Evolutionary conservation across 176 grass and related monocot species (phyloP), one percentile per base, ranked within the genome.

Genomic region (Elaeis guineensis): DNA sequence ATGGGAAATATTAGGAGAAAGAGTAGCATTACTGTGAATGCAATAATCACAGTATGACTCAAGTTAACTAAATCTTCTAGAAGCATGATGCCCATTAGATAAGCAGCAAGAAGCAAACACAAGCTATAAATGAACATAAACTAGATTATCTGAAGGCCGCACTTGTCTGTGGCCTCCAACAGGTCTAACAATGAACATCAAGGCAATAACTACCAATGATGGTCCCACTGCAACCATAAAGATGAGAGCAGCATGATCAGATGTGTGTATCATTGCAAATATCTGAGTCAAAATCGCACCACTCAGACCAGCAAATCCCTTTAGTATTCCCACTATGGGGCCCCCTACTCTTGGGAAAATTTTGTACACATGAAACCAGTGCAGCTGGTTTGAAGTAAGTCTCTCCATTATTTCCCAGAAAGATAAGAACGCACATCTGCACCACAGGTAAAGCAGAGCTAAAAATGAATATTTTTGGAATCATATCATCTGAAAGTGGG

Each of bases 261-360:
- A 86, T 76, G 82, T 83, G 77, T 86, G 86, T 44, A 90, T 71
- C 67, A 90, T 54, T 16, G 83, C 68, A 67, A 73, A 95, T 18
- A 95, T 30, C 53, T 95, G 90, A 49, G 80, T 95, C 59, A 95
- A 61, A 54, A 95, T 90, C 3, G 90, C 90, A 2, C 77, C 89
- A 57, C 86, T 90, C n/a, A 95, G 67, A 54, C 90, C 90, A 0
- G 86, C 86, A 81, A 95, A 95, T 62, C 86, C 90, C 75, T 95
- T 95, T 21, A 95, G 56, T 52, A 95, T 90, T 25, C 90, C 90
- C 21, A 95, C 90, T 55, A 65, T 81, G 67, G 83, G 90, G 4
- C 90, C 90, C n/a, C 21, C 90, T 82, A 77, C 71, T 87, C 68
- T 90, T 95, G 14, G 90, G 90, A 49, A 95, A 95, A 72, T 95